A percentile compares a stretch with the other conserved stretches of the same genome.
phyloP scores from a whole-genome alignment of 208 protist species.

The Crithidia mellificae region DNA sequence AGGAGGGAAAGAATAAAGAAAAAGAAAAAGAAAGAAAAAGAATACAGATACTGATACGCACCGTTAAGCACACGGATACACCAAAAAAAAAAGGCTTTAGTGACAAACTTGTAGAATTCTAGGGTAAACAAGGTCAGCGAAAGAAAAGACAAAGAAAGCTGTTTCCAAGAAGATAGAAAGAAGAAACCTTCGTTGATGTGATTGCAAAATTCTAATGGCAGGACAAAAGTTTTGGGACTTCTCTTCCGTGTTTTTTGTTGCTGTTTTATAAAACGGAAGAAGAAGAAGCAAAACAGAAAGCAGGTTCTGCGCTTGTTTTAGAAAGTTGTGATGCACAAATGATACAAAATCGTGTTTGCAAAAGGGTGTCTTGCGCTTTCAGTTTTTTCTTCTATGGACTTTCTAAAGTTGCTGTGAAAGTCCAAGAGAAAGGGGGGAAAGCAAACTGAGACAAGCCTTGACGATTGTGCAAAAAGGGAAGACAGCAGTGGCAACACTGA shows the following conservation, averaged over 20 bases:
- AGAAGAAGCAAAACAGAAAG: slow-evolving; percentile 15
- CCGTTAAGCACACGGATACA: neutral
- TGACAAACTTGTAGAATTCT: slow-evolving; percentile 2
- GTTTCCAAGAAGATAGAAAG: neutral
- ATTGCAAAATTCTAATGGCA: too few relatives aligned
- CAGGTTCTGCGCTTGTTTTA: too few relatives aligned
- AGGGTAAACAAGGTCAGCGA: neutral
- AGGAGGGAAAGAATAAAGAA: slow-evolving; percentile 7
- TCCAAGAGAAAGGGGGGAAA: neutral
- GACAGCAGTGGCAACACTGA: neutral
- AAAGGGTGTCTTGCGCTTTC: neutral
- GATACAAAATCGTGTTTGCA: neutral
- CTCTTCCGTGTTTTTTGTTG: neutral
- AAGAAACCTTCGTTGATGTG: neutral
- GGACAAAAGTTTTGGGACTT: neutral
- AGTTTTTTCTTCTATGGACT: neutral
- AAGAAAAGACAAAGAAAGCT: neutral
- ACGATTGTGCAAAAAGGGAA: neutral
- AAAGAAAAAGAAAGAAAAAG: slow-evolving; percentile 21
- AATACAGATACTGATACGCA: slow-evolving; percentile 6
- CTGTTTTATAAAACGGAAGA: slow-evolving; percentile 1
- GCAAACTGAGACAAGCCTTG: neutral
- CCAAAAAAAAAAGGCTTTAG: neutral
- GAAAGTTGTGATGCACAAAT: too few relatives aligned
- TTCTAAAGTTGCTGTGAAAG: slow-evolving; percentile 4